A percentile compares a stretch with the other conserved stretches of the same genome.
phyloP scores from a whole-genome alignment of 106 monocot species.

The Dioscorea alata region DNA sequence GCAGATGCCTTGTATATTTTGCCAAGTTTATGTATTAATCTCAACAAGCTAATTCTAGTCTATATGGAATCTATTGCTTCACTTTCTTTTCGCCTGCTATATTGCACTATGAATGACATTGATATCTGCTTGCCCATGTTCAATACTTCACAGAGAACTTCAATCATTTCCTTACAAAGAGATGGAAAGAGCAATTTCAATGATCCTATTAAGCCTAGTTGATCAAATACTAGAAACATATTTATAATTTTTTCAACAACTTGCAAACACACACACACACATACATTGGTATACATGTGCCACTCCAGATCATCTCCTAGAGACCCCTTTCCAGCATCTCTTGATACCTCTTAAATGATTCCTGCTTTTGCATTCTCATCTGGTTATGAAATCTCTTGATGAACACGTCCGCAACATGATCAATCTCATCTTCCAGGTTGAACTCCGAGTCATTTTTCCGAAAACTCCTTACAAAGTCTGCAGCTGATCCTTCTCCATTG shows the following conservation, averaged over 20 bases:
- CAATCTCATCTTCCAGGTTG: slow-evolving; percentile 56
- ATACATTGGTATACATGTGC: not conserved
- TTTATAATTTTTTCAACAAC: not conserved
- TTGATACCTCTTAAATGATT: slow-evolving; percentile 63
- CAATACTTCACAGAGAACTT: not conserved
- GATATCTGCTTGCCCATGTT: not conserved
- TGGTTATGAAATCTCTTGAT: slow-evolving; percentile 59
- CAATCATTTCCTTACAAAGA: not conserved
- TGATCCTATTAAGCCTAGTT: too few species aligned
- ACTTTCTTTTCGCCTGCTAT: too few species aligned
- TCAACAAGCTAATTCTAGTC: too few species aligned
- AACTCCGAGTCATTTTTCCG: slow-evolving; percentile 18
- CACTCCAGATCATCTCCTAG: not conserved
- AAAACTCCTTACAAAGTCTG: not conserved
- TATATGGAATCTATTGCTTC: too few species aligned
- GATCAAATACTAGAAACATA: too few species aligned
- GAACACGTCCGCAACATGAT: slow-evolving; percentile 53
- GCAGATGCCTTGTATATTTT: not conserved
- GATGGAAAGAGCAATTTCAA: not conserved
- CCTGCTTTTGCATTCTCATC: slow-evolving; percentile 72
- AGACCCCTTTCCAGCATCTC: slow-evolving; percentile 54
- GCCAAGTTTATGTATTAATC: too few species aligned
- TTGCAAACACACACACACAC: not conserved
- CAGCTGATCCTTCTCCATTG: not conserved
- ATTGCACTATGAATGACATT: too few species aligned